These are phyloP conservation scores for Cystobasidiaceae sp. DNA, from an alignment of 1,284 basidiomycete genomes.

Conservation along the genomic window DNA sequence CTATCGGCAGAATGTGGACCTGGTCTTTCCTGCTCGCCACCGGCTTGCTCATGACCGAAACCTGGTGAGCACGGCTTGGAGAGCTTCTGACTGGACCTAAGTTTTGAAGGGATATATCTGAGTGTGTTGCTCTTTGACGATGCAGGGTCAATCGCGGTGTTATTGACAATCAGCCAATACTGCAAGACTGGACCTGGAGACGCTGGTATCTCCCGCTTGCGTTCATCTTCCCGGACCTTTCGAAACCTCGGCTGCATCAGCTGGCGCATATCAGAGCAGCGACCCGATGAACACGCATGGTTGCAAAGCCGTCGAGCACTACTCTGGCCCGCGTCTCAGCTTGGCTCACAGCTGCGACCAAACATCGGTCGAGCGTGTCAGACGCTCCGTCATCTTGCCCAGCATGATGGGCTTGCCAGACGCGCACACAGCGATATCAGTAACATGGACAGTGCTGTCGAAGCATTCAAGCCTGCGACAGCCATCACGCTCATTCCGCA, in stretches of 20 bases:
- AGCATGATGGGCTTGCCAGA: neutral
- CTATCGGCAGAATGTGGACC: neutral
- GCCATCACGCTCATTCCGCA: neutral
- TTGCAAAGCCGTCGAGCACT: no score
- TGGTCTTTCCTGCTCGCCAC: neutral
- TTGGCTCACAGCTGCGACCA: no score
- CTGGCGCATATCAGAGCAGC: neutral
- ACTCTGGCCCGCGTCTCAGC: no score
- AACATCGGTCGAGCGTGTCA: neutral
- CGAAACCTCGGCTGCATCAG: neutral
- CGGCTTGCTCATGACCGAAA: conserved; percentile 10
- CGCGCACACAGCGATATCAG: neutral
- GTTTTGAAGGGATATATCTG: neutral
- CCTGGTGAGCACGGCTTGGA: neutral
- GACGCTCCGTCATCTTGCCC: neutral
- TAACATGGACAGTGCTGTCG: neutral
- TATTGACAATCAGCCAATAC: neutral
- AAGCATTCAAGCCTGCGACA: no score
- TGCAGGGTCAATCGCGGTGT: neutral
- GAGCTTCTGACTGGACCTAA: neutral
- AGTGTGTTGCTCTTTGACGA: neutral
- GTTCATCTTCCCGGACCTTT: neutral
- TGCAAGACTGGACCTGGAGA: neutral
- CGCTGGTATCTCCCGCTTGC: neutral
- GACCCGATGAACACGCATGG: neutral